Conservation (phyloP, 495 filamentous ascomycete genomes). For the Elaphomyces granulatus region DNA sequence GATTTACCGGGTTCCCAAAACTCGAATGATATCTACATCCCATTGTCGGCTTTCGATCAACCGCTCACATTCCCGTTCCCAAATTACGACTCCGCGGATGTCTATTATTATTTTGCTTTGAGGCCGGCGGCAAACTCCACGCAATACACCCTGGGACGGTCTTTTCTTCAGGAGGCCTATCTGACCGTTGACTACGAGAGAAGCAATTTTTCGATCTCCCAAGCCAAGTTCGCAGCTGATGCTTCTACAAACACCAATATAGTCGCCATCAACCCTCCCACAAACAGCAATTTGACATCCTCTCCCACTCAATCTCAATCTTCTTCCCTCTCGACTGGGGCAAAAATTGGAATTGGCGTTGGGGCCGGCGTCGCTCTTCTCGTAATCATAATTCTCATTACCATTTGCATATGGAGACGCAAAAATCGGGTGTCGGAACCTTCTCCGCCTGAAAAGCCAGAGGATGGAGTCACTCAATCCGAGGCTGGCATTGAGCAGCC, state of each 20-base stretch:
- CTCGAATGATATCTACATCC: slow-evolving; percentile 46
- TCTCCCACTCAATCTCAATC: slow-evolving; percentile 1
- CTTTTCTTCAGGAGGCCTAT: slow-evolving; percentile 59
- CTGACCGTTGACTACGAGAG: slow-evolving; percentile 52
- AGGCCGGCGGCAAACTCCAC: slow-evolving; percentile 34
- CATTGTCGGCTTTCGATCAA: slow-evolving; percentile 49
- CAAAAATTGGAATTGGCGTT: slow-evolving; percentile 5
- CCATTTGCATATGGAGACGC: not conserved
- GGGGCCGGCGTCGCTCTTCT: slow-evolving; percentile 1
- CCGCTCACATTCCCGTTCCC: slow-evolving; percentile 41
- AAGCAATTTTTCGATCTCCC: slow-evolving; percentile 38
- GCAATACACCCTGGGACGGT: slow-evolving; percentile 51
- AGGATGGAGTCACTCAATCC: not conserved
- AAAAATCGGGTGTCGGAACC: not conserved
- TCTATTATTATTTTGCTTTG: slow-evolving; percentile 47
- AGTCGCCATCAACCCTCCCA: slow-evolving; percentile 30
- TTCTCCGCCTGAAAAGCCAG: not conserved
- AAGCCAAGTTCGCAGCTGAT: slow-evolving; percentile 37
- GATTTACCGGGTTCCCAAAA: slow-evolving; percentile 26
- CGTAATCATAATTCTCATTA: not conserved
- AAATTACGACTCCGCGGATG: slow-evolving; percentile 7
- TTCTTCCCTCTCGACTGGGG: slow-evolving; percentile 1
- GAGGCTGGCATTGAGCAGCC: too few species aligned
- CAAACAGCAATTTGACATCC: slow-evolving; percentile 31
- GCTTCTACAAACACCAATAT: slow-evolving; percentile 31